Conservation (phyloP, 1,284 basidiomycete species). For the Pseudozyma hubeiensis region DNA sequence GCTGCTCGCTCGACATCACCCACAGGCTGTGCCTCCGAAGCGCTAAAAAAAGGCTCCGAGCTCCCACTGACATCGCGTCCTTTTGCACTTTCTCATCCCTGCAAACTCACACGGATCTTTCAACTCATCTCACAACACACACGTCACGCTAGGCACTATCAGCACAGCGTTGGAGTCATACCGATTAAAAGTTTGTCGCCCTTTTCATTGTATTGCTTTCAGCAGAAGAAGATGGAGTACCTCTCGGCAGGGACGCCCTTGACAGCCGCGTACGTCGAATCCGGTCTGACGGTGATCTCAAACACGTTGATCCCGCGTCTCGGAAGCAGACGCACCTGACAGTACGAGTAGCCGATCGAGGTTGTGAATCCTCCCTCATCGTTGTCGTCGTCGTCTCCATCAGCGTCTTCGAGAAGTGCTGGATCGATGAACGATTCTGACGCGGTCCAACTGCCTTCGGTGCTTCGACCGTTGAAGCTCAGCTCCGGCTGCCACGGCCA, state of each 20-base stretch:
- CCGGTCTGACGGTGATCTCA: constrained; percentile 31
- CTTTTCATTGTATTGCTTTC: neutral
- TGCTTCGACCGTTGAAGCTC: constrained; percentile 36
- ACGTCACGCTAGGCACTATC: too few relatives aligned
- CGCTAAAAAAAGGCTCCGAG: constrained; percentile 7
- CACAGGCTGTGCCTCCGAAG: too few relatives aligned
- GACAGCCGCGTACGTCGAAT: constrained; percentile 7
- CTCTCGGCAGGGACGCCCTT: constrained; percentile 21
- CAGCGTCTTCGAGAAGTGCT: constrained; percentile 8
- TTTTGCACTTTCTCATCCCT: neutral
- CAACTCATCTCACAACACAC: too few relatives aligned
- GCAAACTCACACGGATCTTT: neutral
- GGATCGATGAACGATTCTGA: constrained; percentile 20
- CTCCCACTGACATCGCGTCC: neutral
- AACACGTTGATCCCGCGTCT: constrained; percentile 43
- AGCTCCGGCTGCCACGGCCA: constrained; percentile 40
- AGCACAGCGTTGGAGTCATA: too few relatives aligned
- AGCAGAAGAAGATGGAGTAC: constrained; percentile 46
- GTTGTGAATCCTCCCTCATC: neutral
- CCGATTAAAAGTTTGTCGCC: neutral
- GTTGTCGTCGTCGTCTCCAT: neutral
- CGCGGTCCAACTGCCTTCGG: constrained; percentile 19
- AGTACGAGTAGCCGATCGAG: constrained; percentile 24
- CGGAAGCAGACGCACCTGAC: constrained; percentile 32
- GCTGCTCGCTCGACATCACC: too few relatives aligned